Evolutionary conservation across 495 filamentous ascomycete genomes (phyloP), one percentile per base, ranked within the genome.

Genomic region (Durotheca rogersii): DNA sequence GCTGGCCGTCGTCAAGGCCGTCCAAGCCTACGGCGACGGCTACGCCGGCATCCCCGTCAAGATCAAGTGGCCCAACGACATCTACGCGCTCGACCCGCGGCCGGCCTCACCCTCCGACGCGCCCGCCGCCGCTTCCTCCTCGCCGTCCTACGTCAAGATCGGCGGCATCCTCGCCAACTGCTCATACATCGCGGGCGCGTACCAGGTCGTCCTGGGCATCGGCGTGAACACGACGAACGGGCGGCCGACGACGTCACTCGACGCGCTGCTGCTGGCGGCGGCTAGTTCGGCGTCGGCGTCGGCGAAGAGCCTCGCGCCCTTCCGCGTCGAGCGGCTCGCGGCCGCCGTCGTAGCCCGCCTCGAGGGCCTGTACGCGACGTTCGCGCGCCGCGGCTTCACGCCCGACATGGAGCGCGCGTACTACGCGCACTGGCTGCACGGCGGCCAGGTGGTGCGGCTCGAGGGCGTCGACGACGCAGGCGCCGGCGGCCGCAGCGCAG

Each of bases 11-110:
- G 85, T 95, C 6, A 81, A 89, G 46, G 93, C 89, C 0, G 83
- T 97, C 59, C 84, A 88, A 55, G 76, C 74, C 18, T 98, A 96
- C 62, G 90, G 86, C 36, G 41, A 40, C 7, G 67, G 65, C 12
- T 97, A 94, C 65, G 73, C 78, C 27, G 69, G 79, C 0, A 52
- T 96, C 21, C 88, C 88, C 6, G 81, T 97, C 29, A 89, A 88
- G 65, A 64, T 98, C 25, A 98, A 98, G 69, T 98, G 93, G 93
- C 93, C 93, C 6, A 98, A 98, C 53, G 93, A 98, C 64, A 88
- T 98, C 51, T 96, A 91, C 65, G 90, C 88, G 0, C 73, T 79
- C 7, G 88, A 90, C 60, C 90, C 89, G 1, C 69, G 68, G 20
- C 75, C 83, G 46, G 73, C 81, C 1, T 68, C 72, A n/a, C n/a